Percentiles rank a stretch among this genome's conserved stretches.
phyloP scores from a whole-genome alignment of 225 moss, liverwort and hornwort genomes.

The Marchantia paleacea region DNA sequence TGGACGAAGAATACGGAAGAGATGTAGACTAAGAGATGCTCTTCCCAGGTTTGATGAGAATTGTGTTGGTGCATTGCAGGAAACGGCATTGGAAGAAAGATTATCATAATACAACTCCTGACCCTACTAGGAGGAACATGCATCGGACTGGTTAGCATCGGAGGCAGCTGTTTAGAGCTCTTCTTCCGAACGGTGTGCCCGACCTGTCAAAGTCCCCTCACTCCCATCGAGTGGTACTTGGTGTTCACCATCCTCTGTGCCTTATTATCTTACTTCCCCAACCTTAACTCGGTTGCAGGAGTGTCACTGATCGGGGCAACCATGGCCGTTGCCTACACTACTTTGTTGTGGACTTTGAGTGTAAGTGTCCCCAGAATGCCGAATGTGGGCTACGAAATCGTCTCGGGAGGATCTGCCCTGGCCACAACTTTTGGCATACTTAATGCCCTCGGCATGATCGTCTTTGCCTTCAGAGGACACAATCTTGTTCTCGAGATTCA shows the following conservation, averaged over 20 bases:
- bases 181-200: constrained; percentile 62
- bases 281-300: constrained; percentile 76
- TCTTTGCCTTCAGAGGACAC: constrained; percentile 70
- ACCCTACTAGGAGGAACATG: constrained; percentile 59
- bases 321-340: constrained; percentile 69
- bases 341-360: constrained; percentile 69
- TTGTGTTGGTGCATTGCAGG: constrained; percentile 30
- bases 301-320: constrained; percentile 73
- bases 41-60: not conserved
- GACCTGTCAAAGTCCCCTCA: constrained; percentile 45
- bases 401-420: constrained; percentile 34
- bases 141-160: constrained; percentile 64
- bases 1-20: too few species aligned
- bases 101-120: constrained; percentile 48
- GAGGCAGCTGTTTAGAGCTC: constrained; percentile 67
- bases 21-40: not conserved
- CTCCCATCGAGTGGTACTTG: constrained; percentile 70
- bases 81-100: constrained; percentile 39
- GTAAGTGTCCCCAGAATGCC: constrained; percentile 45
- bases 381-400: constrained; percentile 43
- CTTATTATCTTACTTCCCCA: constrained; percentile 60
- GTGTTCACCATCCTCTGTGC: constrained; percentile 67
- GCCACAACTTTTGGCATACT: constrained; percentile 51
- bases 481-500: constrained; percentile 86
- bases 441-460: constrained; percentile 67